Evolutionary conservation across 768 basidiomycete genomes (phyloP).

Genomic region (Naganishia vaughanmartiniae): DNA sequence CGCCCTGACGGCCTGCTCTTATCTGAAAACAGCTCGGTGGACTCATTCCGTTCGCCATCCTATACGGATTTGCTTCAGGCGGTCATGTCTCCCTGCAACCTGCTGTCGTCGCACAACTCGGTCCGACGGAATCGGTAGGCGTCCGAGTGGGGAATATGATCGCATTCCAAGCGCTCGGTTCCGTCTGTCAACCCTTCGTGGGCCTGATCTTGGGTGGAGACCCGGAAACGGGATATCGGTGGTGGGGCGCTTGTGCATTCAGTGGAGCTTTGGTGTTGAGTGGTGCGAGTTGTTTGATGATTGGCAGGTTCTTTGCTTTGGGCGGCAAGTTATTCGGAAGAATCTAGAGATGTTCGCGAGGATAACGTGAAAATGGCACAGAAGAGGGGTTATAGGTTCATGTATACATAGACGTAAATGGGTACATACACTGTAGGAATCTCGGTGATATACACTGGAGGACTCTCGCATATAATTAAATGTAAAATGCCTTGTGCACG

Average conservation of each 20-base stretch:
- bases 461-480: too few relatives aligned
- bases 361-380: too few relatives aligned
- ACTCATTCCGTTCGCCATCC: conserved; percentile 20
- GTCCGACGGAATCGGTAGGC: conserved; percentile 18
- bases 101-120: conserved; percentile 13
- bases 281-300: conserved; percentile 10
- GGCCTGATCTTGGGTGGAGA: conserved; percentile 21
- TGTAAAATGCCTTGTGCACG: too few relatives aligned
- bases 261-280: conserved; percentile 13
- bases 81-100: conserved; percentile 13
- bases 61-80: conserved; percentile 22
- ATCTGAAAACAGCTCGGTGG: conserved; percentile 16
- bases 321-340: conserved; percentile 8
- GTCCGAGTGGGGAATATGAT: conserved; percentile 18
- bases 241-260: conserved; percentile 24
- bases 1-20: not conserved
- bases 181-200: conserved; percentile 14
- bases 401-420: too few relatives aligned
- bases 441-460: too few relatives aligned
- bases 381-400: too few relatives aligned
- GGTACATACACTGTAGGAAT: too few relatives aligned
- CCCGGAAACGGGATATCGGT: conserved; percentile 13
- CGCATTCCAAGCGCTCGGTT: conserved; percentile 18
- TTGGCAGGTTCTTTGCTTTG: conserved; percentile 1
- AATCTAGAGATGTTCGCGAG: conserved; percentile 3